A percentile compares a stretch with the other conserved stretches of the same genome.
phyloP scores from a whole-genome alignment of 2,329 filamentous ascomycete genomes.

The Penicillium digitatum region DNA sequence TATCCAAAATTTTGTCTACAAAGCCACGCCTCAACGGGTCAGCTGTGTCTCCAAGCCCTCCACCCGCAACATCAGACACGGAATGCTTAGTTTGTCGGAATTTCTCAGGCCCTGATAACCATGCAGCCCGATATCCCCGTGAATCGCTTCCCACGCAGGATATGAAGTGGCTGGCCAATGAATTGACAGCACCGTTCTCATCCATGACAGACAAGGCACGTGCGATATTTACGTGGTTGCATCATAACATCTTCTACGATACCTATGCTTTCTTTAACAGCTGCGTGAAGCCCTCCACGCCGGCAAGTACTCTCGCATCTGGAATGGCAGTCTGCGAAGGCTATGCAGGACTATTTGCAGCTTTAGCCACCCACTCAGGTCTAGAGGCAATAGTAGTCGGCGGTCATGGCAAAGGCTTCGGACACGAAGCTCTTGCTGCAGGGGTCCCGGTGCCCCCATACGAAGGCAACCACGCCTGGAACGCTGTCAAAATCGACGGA shows the following conservation, averaged over 20 bases:
- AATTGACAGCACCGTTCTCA: constrained; percentile 73
- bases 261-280: constrained; percentile 71
- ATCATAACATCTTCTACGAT: constrained; percentile 90
- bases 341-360: constrained; percentile 77
- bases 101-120: constrained; percentile 74
- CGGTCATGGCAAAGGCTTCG: constrained; percentile 84
- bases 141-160: constrained; percentile 65
- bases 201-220: constrained; percentile 87
- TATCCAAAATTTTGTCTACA: constrained; percentile 53
- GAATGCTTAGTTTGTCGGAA: constrained; percentile 80
- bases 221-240: constrained; percentile 90
- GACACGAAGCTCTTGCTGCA: constrained; percentile 59
- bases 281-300: constrained; percentile 62
- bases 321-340: constrained; percentile 89
- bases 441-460: constrained; percentile 64
- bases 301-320: constrained; percentile 67
- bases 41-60: constrained; percentile 11
- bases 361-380: constrained; percentile 73
- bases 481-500: constrained; percentile 80
- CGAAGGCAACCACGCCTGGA: constrained; percentile 78
- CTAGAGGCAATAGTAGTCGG: constrained; percentile 70
- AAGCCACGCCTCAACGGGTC: constrained; percentile 44
- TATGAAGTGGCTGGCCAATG: constrained; percentile 69
- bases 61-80: constrained; percentile 18
- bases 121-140: constrained; percentile 73